Evolutionary conservation across 2,329 filamentous ascomycete genomes (phyloP).

Genomic region (Sclerotinia spermophila): DNA sequence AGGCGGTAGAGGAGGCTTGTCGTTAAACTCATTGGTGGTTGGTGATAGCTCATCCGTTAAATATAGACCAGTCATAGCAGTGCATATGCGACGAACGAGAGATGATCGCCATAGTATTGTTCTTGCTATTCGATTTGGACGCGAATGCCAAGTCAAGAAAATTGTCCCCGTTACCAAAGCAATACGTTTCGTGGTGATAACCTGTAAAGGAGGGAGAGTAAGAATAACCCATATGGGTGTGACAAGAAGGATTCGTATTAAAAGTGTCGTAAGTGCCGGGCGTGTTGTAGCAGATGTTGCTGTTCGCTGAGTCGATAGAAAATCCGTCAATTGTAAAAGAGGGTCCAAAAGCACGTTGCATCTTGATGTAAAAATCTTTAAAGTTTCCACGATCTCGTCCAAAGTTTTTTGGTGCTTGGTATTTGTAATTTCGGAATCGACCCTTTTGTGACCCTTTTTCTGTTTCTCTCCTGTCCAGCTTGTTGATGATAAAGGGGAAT

Average conservation of each 20-base stretch:
- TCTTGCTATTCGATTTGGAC: conserved; percentile 77
- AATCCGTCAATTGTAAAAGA: conserved; percentile 83
- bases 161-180: conserved; percentile 83
- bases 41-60: conserved; percentile 53
- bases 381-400: conserved; percentile 93
- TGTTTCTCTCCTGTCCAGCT: conserved; percentile 62
- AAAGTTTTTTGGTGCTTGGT: conserved; percentile 87
- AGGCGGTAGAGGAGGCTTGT: conserved; percentile 36
- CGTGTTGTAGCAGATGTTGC: conserved; percentile 87
- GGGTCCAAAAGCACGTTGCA: conserved; percentile 93
- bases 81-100: conserved; percentile 64
- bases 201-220: conserved; percentile 74
- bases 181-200: conserved; percentile 83
- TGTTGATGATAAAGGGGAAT: conserved; percentile 85
- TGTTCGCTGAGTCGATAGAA: conserved; percentile 84
- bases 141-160: conserved; percentile 86
- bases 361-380: conserved; percentile 84
- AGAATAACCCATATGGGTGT: conserved; percentile 84
- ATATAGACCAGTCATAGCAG: conserved; percentile 74
- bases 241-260: conserved; percentile 82
- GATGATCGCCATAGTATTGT: conserved; percentile 88
- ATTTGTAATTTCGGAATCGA: conserved; percentile 53
- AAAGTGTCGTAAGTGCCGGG: conserved; percentile 83
- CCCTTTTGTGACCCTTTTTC: conserved; percentile 52
- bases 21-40: conserved; percentile 23